phyloP scores from a whole-genome alignment of 2,329 filamentous ascomycete species.

The Calonectria pseudoreteaudii region DNA sequence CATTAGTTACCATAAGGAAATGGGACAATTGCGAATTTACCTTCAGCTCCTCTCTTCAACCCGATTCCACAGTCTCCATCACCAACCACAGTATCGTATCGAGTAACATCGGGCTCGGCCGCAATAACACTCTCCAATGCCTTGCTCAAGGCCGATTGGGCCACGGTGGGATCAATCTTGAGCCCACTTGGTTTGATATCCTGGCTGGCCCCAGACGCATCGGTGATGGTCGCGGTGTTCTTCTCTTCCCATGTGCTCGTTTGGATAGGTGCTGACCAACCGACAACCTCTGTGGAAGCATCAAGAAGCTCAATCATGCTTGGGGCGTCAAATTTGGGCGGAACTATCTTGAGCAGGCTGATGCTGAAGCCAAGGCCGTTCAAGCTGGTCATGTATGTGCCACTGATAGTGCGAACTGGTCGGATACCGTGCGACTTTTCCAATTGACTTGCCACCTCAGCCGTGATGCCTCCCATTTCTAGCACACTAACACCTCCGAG shows the following conservation, averaged over 20 bases:
- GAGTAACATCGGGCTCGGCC: conserved; percentile 78
- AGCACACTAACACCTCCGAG: conserved; percentile 79
- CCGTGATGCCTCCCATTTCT: conserved; percentile 78
- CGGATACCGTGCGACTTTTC: conserved; percentile 66
- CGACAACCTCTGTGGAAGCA: conserved; percentile 74
- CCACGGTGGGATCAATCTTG: conserved; percentile 62
- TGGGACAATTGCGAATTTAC: conserved; percentile 49
- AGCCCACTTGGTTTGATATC: conserved; percentile 60
- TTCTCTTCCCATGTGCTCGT: conserved; percentile 73
- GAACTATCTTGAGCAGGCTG: conserved; percentile 73
- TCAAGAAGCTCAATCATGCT: conserved; percentile 78
- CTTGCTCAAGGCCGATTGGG: conserved; percentile 64
- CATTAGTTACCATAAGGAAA: conserved; percentile 31
- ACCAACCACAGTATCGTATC: conserved; percentile 84
- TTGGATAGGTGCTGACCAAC: conserved; percentile 75
- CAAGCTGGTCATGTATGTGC: conserved; percentile 83
- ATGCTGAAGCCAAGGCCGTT: conserved; percentile 83
- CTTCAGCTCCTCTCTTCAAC: conserved; percentile 87
- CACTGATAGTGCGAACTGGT: conserved; percentile 73
- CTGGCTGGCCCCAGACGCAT: conserved; percentile 46
- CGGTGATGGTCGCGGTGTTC: conserved; percentile 60
- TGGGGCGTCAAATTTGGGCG: conserved; percentile 67
- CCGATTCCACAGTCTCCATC: conserved; percentile 93
- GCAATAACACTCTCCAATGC: conserved; percentile 72
- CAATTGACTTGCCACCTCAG: conserved; percentile 75